A percentile compares a stretch with the other conserved stretches of the same genome.
Conservation (phyloP, 106 monocot species). For the Triglochin maritima region DNA sequence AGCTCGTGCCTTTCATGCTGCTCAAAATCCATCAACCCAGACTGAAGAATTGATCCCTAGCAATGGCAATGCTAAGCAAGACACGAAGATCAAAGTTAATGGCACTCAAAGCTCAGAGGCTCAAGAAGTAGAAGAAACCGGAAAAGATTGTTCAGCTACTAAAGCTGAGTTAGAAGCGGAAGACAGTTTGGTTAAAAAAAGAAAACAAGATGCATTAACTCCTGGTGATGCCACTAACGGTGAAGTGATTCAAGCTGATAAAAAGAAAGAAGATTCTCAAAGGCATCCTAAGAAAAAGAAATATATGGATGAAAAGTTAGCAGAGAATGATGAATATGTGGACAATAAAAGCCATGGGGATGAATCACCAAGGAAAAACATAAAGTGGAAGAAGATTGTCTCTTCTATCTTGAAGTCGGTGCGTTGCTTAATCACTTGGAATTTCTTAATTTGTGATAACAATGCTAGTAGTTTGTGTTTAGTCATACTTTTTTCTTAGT, state of each 20-base stretch:
- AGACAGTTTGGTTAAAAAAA: constrained; percentile 26
- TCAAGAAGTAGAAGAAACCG: not conserved
- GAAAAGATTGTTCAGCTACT: not conserved
- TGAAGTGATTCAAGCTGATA: constrained; percentile 44
- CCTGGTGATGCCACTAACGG: constrained; percentile 23
- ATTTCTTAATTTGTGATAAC: not conserved
- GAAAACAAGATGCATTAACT: constrained; percentile 22
- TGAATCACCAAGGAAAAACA: constrained; percentile 28
- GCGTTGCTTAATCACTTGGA: constrained; percentile 3
- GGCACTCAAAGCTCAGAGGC: constrained; percentile 18
- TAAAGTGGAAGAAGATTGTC: constrained; percentile 86
- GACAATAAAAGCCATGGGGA: not conserved
- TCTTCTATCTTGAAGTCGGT: constrained; percentile 56
- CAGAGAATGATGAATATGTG: not conserved
- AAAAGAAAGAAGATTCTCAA: constrained; percentile 1
- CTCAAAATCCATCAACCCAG: constrained; percentile 46
- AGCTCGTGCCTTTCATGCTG: constrained; percentile 78
- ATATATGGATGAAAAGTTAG: constrained; percentile 3
- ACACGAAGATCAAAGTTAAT: constrained; percentile 18
- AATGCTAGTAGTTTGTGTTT: too few relatives aligned
- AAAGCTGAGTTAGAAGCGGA: constrained; percentile 5
- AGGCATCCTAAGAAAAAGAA: constrained; percentile 24
- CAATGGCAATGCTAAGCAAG: constrained; percentile 8
- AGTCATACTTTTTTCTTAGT: too few relatives aligned
- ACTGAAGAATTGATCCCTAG: constrained; percentile 13